Base-by-base conservation (phyloP, 371 early-diverging fungal species). In the Mucor circinelloides region DNA sequence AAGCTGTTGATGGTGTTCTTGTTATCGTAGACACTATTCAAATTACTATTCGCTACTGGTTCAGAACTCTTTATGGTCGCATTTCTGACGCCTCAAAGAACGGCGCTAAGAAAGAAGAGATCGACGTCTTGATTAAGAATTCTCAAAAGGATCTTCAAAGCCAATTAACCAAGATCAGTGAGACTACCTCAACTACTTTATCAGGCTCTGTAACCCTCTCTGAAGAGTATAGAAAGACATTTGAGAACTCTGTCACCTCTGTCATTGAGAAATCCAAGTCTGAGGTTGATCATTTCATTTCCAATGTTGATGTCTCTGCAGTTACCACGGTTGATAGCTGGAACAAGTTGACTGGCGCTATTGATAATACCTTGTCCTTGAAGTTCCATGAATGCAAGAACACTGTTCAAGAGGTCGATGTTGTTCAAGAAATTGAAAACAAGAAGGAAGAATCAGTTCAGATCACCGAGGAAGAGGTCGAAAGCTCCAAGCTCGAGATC, bases 41-140 rank as follows among this genome's bases (percentile, higher is more conserved):
- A 12, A 38, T 71, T 10, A 64, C 65, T 27, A 64, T 75, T 23
- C 75, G 67, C 46, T 72, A 69, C 30, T 75, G 72, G 72, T 61
- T 66, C 30, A 72, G 52, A 32, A 60, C 57, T 19, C 60, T 75
- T 19, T 63, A 63, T 23, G 30, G 46, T 21, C 66, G 64, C 17
- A 44, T 75, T 3, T 21, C 46, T 17, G 46, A 64, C 4, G 72
- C 69, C 9, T 52, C 57, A 0, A 60, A 75, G 54, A 60, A 66
- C 15, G 64, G 64, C 3, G 70, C 64, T 8, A 60, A 40, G 32
- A 62, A 63, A 7, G 72, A 72, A 13, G 67, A 66, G 4, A 67
- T 75, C 30, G 30, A 44, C 17, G 40, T 54, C 2, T 30, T 72
- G 21, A 64, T 75, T 17, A 46, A 70, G 3, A 42, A 67, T 8